Evolutionary conservation across 148 eudicot species (phyloP), one percentile per base, ranked within the genome.

Genomic region (Beta vulgaris): DNA sequence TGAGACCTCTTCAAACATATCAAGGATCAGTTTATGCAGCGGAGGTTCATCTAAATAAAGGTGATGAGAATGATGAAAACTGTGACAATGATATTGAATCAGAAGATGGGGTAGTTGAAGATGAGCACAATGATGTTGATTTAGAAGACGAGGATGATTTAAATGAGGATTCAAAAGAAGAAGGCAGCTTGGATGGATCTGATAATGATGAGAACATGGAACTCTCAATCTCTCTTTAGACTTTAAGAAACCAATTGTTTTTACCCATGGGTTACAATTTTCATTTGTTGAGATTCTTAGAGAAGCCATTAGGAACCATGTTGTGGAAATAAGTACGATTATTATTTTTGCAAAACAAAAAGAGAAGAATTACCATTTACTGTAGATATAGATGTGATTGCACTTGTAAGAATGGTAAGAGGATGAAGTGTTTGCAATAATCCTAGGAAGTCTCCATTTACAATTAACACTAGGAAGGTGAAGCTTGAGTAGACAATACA

Each of bases 301-400:
- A 13, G 69, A 69, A 9, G 74, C 79, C 31, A 18, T 76, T 6
- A 36, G 40, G 6, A 26, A 19, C n/a, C 70, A 66, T 54, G 62
- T 36, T 0, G 54, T 75, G 4, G 51, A 15, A 16, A 67, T 0
- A 49, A 42, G 39, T 55, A 55, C 68, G 79, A 76, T 19, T 69
- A 58, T 8, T 69, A 70, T 16, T 61, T 35, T 12, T 77, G 9
- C 74, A 76, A 21, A 69, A 68, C 16, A 46, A 61, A 7, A 70
- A 1, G 5, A 61, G 3, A 0, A 72, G 37, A 55, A 43, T 54
- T 16, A 23, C 14, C 21, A 40, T 55, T 1, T 53, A 53, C 28
- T 66, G 37, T 28, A 75, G 26, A 26, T 1, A 75, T 5, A 66
- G 23, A 3, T 66, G 72, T 23, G 2, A 18, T 3, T 57, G 57